Evolutionary conservation across 768 basidiomycete genomes (phyloP).

Genomic region (Kwoniella dejecticola): DNA sequence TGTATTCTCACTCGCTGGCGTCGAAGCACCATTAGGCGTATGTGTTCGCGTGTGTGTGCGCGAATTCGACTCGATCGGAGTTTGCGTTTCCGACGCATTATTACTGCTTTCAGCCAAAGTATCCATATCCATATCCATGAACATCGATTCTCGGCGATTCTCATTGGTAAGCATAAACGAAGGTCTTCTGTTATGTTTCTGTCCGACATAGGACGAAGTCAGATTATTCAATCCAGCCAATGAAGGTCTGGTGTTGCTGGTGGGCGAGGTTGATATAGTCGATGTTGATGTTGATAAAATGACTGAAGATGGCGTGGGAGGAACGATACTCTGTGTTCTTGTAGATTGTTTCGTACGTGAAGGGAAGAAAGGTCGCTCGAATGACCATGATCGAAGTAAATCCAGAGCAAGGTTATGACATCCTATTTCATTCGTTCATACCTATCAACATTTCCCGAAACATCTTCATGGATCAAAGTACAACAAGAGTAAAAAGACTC

Average conservation of each 20-base stretch:
- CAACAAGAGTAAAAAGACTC: no score
- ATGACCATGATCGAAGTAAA: constrained; percentile 87
- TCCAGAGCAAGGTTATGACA: constrained; percentile 90
- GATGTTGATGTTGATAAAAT: constrained; percentile 59
- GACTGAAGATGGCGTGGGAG: constrained; percentile 57
- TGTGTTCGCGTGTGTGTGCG: no score
- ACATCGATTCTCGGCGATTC: constrained; percentile 69
- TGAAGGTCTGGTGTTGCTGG: constrained; percentile 61
- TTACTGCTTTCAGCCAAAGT: constrained; percentile 59
- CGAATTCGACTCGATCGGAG: background rate
- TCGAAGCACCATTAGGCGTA: background rate
- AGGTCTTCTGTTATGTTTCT: constrained; percentile 27
- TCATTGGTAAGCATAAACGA: constrained; percentile 46
- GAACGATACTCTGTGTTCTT: constrained; percentile 3
- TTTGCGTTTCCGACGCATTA: background rate
- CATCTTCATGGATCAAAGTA: no score
- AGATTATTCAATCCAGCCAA: background rate
- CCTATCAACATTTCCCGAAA: no score
- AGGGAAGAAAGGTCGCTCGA: constrained; percentile 70
- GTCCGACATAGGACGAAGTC: constrained; percentile 10
- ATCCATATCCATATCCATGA: constrained; percentile 96
- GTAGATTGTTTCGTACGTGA: constrained; percentile 7
- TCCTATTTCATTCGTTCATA: no score
- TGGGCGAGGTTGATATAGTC: constrained; percentile 66
- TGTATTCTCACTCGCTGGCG: constrained; percentile 19